Base-by-base conservation (phyloP, 345 rosid species). In the Pelargonium nanum region DNA sequence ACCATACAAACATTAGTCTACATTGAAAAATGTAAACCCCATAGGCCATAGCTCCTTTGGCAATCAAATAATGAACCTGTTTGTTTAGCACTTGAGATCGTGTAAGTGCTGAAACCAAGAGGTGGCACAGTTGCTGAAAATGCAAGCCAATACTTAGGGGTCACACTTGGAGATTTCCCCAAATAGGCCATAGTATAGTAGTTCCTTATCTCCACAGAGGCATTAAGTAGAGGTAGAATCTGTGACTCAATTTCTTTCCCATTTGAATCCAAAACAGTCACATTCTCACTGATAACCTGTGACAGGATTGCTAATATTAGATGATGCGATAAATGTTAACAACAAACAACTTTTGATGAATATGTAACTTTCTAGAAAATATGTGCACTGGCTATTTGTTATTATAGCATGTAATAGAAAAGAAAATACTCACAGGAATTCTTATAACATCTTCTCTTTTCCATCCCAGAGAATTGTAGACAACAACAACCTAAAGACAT, bases 391-490 rank as follows among this genome's bases (percentile, higher is more conserved):
- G n/a, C n/a, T n/a, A n/a, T n/a, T n/a, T n/a, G n/a, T n/a, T n/a
- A n/a, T n/a, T n/a, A n/a, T n/a, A n/a, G n/a, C n/a, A n/a, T n/a
- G n/a, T n/a, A n/a, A n/a, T n/a, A n/a, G n/a, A 28, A 40, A 12
- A 40, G 16, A 8, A 9, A 40, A 28, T 58, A 76, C 98, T 84
- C 71, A 89, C 99, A n/a, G 99, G 99, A 74, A 93, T 73, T 67
- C 79, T 88, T 65, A 93, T 74, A 22, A 83, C 76, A 74, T 93
- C 94, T 57, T 77, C 83, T 75, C 99, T 83, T 72, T 83, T 80
- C 99, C 97, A 93, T 76, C 97, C 99, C 57, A 93, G 93, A 58
- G 99, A 69, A 72, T 93, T 93, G 76, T 93, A 93, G 61, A 82
- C 83, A 75, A 93, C 80, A 63, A 87, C 75, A 52, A 78, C 64